Base-by-base conservation (phyloP, 2,329 filamentous ascomycete genomes). In the Gaeumannomyces sp. region DNA sequence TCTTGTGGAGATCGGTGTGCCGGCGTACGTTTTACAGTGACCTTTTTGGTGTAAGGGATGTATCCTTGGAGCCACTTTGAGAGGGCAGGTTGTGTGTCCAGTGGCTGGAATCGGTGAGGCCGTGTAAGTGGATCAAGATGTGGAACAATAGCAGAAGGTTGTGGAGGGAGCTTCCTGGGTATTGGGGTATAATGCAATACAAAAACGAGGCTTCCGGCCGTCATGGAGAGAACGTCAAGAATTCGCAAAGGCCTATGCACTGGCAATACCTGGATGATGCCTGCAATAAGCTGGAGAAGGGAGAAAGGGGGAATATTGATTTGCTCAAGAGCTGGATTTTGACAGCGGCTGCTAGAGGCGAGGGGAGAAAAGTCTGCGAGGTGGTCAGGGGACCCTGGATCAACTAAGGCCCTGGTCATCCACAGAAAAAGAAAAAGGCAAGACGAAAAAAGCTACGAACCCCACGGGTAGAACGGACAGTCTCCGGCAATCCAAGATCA, bases 51-150 rank as follows among this genome's bases (percentile, higher is more conserved):
- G 29, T 58, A 38, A 59, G 10, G 62, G 62, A 57, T 53, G 22
- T 59, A 63, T 63, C 62, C 31, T n/a, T 35, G 50, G 16, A 58
- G 53, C 50, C 27, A 63, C 31, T 28, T 62, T 58, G 8, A 29
- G 33, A 57, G 56, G 53, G 13, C 50, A 59, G 31, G 29, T 25
- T 5, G 31, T n/a, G 1, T 35, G 62, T 25, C 53, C 35, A 59
- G 62, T 60, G 29, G 28, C 33, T 45, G 4, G n/a, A 29, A 64
- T 64, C 57, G 62, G 33, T n/a, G 56, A 60, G 29, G 31, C 16
- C 59, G 59, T 60, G 1, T 35, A 60, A 60, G 59, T 60, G 59
- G 59, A 35, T 38, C 28, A 25, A 38, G 59, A n/a, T 60, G 31
- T 28, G 27, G 59, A 31, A 60, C 27, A 60, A 35, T 22, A 25